Percentiles rank a stretch among this genome's conserved stretches.
These are phyloP conservation scores for Penicillium sp. DNA, from an alignment of 2,329 filamentous ascomycete genomes.

Conservation along the genomic window DNA sequence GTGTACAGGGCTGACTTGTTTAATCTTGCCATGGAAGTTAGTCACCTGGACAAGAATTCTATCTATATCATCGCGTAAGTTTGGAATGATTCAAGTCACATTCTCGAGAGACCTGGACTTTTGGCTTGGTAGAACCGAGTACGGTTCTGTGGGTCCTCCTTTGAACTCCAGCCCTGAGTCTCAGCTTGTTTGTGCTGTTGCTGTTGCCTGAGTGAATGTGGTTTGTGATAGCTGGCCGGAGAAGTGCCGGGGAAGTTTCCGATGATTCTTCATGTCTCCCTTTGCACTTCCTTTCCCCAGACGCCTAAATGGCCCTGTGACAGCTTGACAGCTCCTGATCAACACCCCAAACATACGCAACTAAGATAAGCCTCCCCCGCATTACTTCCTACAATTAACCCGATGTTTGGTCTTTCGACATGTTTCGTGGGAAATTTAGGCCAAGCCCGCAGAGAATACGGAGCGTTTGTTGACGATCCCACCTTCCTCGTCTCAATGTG, in stretches of 20 bases:
- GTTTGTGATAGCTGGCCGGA: not conserved
- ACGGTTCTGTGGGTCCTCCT: too few species aligned
- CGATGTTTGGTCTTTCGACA: not conserved
- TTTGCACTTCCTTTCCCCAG: not conserved
- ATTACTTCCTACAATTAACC: not conserved
- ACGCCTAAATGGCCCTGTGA: not conserved
- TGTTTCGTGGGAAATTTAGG: not conserved
- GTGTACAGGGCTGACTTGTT: too few species aligned
- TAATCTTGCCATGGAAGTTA: too few species aligned
- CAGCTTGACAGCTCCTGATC: not conserved
- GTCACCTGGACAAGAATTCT: too few species aligned
- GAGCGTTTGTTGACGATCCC: not conserved
- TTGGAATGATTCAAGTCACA: too few species aligned
- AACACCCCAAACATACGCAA: not conserved
- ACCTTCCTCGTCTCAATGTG: not conserved
- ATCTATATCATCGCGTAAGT: too few species aligned
- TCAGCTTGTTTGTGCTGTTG: not conserved
- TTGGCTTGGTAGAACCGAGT: too few species aligned
- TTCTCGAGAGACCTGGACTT: too few species aligned
- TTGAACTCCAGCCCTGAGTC: not conserved
- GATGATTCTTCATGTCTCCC: not conserved
- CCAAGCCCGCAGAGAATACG: not conserved
- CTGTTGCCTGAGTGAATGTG: not conserved
- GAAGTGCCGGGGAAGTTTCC: not conserved
- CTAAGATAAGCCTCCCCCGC: not conserved